These are phyloP conservation scores for Escallonia herrerae DNA, from an alignment of 129 eudicot species.

Conservation along the genomic window DNA sequence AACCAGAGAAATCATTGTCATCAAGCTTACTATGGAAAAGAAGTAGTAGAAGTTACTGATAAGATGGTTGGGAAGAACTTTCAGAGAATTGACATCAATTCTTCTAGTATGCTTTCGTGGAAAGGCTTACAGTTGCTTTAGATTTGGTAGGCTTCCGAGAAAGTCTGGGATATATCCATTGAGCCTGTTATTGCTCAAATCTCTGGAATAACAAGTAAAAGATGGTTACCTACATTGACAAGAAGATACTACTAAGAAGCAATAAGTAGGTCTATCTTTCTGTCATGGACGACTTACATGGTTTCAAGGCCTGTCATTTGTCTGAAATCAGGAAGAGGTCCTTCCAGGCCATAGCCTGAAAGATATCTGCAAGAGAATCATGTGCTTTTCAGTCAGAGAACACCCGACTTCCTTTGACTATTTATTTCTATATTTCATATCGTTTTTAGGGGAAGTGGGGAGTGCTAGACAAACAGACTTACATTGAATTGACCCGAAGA, in stretches of 20 bases:
- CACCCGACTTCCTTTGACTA: background rate
- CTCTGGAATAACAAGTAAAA: background rate
- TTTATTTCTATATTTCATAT: too few species aligned
- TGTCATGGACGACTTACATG: slow-evolving; percentile 5
- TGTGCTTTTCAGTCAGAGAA: background rate
- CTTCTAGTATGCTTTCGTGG: background rate
- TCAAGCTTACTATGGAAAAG: slow-evolving; percentile 4
- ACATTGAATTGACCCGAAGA: slow-evolving; percentile 12
- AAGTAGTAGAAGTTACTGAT: background rate
- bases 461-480: background rate
- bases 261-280: too few species aligned
- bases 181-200: slow-evolving; percentile 18
- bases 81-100: background rate
- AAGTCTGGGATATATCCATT: slow-evolving; percentile 13
- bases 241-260: background rate
- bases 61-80: background rate
- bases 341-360: slow-evolving; percentile 13
- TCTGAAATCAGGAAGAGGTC: slow-evolving; percentile 15
- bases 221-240: too few species aligned
- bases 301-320: slow-evolving; percentile 14
- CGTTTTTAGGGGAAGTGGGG: background rate
- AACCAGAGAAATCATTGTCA: slow-evolving; percentile 9
- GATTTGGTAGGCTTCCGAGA: slow-evolving; percentile 16
- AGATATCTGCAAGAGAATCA: slow-evolving; percentile 7
- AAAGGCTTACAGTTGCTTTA: slow-evolving; percentile 8